Evolutionary conservation across 2,329 filamentous ascomycete species (phyloP).

Genomic region (Epichloe amarillans): DNA sequence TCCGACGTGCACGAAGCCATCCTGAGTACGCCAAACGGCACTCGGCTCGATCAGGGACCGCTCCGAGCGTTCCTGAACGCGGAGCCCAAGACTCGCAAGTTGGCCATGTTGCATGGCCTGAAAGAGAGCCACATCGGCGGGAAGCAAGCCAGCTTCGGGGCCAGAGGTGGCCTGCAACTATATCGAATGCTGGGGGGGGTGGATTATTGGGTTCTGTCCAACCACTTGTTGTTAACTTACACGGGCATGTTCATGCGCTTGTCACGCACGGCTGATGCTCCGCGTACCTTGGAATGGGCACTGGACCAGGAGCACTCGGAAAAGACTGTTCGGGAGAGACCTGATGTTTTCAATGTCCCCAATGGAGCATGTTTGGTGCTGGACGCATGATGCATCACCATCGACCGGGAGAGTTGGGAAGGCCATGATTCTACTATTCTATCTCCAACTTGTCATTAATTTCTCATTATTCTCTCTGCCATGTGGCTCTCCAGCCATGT

Average conservation of each 20-base stretch:
- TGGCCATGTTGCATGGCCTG: constrained; percentile 6
- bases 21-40: constrained; percentile 5
- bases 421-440: not conserved
- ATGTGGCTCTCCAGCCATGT: not conserved
- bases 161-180: constrained; percentile 4
- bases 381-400: constrained; percentile 1
- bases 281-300: constrained; percentile 6
- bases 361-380: constrained; percentile 6
- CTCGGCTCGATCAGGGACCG: constrained; percentile 1
- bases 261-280: constrained; percentile 5
- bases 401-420: not conserved
- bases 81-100: constrained; percentile 5
- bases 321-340: constrained; percentile 1
- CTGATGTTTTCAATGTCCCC: not conserved
- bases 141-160: constrained; percentile 6
- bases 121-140: constrained; percentile 7
- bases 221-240: constrained; percentile 3
- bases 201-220: constrained; percentile 6
- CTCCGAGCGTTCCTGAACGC: constrained; percentile 5
- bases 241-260: constrained; percentile 6
- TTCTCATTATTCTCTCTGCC: not conserved
- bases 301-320: constrained; percentile 4
- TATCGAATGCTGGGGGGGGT: constrained; percentile 5
- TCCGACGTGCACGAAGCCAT: constrained; percentile 5
- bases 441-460: not conserved